Conservation (phyloP, 2,329 filamentous ascomycete species). For the Scedosporium aurantiacum region DNA sequence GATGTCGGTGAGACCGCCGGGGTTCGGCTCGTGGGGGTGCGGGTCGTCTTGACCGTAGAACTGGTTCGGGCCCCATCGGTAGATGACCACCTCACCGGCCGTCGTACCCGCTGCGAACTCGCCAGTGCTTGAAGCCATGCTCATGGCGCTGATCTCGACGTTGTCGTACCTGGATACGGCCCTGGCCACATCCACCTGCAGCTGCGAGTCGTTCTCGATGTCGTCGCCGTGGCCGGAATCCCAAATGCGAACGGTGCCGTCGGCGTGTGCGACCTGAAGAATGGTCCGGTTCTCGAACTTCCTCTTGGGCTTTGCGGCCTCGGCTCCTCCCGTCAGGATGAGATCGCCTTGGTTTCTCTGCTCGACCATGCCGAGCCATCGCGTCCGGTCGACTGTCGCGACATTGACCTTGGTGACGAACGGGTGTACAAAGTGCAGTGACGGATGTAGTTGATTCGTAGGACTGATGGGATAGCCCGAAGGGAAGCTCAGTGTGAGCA, state of each 20-base stretch:
- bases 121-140: constrained; percentile 67
- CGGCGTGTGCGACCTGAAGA: constrained; percentile 76
- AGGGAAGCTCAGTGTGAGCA: constrained; percentile 84
- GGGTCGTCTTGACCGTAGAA: constrained; percentile 56
- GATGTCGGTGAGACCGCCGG: constrained; percentile 66
- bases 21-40: constrained; percentile 42
- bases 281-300: constrained; percentile 76
- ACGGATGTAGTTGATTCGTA: constrained; percentile 85
- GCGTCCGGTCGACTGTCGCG: constrained; percentile 62
- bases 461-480: constrained; percentile 84
- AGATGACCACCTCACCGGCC: constrained; percentile 77
- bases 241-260: constrained; percentile 87
- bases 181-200: constrained; percentile 80
- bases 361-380: constrained; percentile 89
- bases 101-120: constrained; percentile 76
- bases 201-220: constrained; percentile 70
- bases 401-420: constrained; percentile 67
- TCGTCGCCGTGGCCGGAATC: constrained; percentile 87
- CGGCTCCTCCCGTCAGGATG: constrained; percentile 69
- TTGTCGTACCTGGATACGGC: constrained; percentile 70
- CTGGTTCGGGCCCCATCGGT: constrained; percentile 76
- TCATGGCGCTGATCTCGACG: constrained; percentile 68
- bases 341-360: constrained; percentile 66
- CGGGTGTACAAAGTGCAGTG: constrained; percentile 78
- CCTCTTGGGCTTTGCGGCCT: constrained; percentile 57